Base-by-base conservation (phyloP, 345 rosid genomes). In the Eucalyptus dawsonii region DNA sequence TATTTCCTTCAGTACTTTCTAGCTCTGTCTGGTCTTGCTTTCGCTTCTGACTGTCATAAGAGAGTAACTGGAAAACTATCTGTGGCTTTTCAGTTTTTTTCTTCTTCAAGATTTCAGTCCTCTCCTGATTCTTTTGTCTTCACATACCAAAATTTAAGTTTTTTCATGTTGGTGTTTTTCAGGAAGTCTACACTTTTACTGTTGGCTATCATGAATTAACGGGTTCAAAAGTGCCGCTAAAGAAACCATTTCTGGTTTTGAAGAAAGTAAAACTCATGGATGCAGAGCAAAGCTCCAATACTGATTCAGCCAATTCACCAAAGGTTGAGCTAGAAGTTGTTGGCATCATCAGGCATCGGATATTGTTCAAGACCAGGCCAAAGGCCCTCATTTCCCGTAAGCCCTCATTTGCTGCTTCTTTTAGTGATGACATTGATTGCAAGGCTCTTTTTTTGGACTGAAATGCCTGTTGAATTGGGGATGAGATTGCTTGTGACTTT, bases 341-440 rank as follows among this genome's bases (percentile, higher is more conserved):
- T 6, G 99, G 99, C 40, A 88, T 96, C 42, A 94, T 96, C 49
- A 92, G 98, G 44, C 95, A 94, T n/a, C 92, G 95, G 93, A 95
- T 96, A 89, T 90, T 96, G 94, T 96, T 95, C 93, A 97, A 96
- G 93, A 93, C 93, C 88, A 93, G 99, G 89, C 99, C 99, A 25
- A 94, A 93, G 89, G 96, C 99, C 91, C 94, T 97, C 25, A 96
- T 97, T 87, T 95, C 99, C 22, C 92, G 98, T 94, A 93, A 90
- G 92, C 60, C 14, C 50, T 86, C 1, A 50, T 69, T 45, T 17
- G 8, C 42, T 15, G 34, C 22, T 88, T 27, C 85, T 72, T 40
- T 16, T 14, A 40, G 60, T 50, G 89, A 76, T 14, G 29, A 14
- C 31, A 76, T 76, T 76, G 14, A 76, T 76, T 19, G 83, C 24